phyloP scores from a whole-genome alignment of 768 basidiomycete species.

The Kwoniella dendrophila region DNA sequence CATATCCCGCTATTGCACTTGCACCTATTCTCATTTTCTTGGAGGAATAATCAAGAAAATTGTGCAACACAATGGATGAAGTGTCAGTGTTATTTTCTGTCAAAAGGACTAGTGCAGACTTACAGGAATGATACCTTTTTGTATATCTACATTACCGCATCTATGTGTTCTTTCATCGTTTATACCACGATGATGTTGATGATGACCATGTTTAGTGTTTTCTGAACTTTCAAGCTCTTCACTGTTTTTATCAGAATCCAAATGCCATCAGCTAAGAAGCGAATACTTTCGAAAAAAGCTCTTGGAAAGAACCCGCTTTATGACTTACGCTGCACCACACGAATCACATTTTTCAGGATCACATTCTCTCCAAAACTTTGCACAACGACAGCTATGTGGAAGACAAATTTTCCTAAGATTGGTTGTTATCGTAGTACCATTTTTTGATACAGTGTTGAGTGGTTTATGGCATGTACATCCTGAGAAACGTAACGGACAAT shows the following conservation, averaged over 20 bases:
- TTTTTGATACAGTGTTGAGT: background rate
- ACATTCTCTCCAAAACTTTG: constrained; percentile 6
- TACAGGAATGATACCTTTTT: constrained; percentile 15
- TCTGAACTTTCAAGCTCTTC: background rate
- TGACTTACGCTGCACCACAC: constrained; percentile 19
- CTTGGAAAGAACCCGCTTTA: background rate
- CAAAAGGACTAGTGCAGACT: background rate
- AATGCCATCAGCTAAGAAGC: background rate
- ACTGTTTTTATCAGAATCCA: background rate
- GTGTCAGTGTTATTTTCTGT: background rate
- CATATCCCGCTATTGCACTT: constrained; percentile 23
- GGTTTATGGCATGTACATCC: constrained; percentile 6
- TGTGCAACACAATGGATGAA: background rate
- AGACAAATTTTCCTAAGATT: background rate
- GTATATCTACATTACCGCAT: constrained; percentile 15
- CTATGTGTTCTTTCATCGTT: background rate
- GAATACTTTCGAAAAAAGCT: background rate
- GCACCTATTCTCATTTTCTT: constrained; percentile 19
- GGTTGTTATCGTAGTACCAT: background rate
- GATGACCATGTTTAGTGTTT: background rate
- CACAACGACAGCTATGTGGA: constrained; percentile 11
- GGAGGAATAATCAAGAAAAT: background rate
- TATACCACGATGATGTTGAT: background rate
- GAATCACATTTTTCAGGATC: constrained; percentile 21
- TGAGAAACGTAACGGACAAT: no score